These are phyloP conservation scores for Xylaria palmicola DNA, from an alignment of 495 filamentous ascomycete genomes.

Conservation along the genomic window DNA sequence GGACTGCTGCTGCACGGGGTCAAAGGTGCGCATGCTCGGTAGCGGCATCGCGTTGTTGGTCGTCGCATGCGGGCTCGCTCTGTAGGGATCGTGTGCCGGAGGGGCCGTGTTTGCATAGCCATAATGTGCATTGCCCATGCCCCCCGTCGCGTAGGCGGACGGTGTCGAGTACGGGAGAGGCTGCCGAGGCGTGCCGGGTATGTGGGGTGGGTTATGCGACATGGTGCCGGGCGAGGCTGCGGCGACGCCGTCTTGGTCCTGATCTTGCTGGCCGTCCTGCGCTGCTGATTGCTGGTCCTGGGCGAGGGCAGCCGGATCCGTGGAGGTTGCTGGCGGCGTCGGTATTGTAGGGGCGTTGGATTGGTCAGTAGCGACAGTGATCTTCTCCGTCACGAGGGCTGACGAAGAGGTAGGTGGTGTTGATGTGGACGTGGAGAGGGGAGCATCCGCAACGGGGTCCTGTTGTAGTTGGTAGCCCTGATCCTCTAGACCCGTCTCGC, in stretches of 20 bases:
- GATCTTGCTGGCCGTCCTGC: slow-evolving; percentile 18
- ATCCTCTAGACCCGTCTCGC: slow-evolving; percentile 20
- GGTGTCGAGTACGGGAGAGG: slow-evolving; percentile 55
- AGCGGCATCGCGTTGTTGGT: slow-evolving; percentile 56
- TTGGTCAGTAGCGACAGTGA: slow-evolving; percentile 17
- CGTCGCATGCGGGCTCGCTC: slow-evolving; percentile 45
- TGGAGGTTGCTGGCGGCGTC: not conserved
- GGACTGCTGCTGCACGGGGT: slow-evolving; percentile 45
- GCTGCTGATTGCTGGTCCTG: slow-evolving; percentile 21
- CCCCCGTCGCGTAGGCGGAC: slow-evolving; percentile 51
- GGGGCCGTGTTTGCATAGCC: slow-evolving; percentile 49
- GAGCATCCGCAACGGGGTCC: slow-evolving; percentile 11
- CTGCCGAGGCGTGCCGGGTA: slow-evolving; percentile 44
- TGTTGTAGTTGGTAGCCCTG: slow-evolving; percentile 12
- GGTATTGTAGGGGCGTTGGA: slow-evolving; percentile 1
- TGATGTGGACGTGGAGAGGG: not conserved
- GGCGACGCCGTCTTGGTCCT: slow-evolving; percentile 24
- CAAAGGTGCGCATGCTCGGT: slow-evolving; percentile 65
- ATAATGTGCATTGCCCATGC: slow-evolving; percentile 53
- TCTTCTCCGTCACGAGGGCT: slow-evolving; percentile 3
- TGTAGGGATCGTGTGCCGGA: slow-evolving; percentile 49
- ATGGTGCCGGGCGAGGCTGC: slow-evolving; percentile 41
- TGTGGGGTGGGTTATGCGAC: slow-evolving; percentile 48
- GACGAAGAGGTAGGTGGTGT: slow-evolving; percentile 12
- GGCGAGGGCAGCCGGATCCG: not conserved